These are phyloP conservation scores for Apiotrichum siamense DNA, from an alignment of 1,284 basidiomycete genomes.

Conservation along the genomic window DNA sequence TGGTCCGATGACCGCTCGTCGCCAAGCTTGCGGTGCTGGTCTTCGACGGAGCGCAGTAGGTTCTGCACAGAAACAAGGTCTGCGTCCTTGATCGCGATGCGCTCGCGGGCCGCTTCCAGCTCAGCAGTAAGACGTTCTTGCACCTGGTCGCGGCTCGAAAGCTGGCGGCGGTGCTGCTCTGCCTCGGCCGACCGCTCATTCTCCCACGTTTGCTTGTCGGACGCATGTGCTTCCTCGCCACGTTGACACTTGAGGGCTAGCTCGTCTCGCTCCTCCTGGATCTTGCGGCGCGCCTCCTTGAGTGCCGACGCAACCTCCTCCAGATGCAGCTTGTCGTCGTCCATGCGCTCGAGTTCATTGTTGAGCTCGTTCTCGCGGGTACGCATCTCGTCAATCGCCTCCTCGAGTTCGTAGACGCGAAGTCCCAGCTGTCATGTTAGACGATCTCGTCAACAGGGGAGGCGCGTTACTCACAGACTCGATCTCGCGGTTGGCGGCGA, in stretches of 20 bases:
- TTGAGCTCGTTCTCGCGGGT: slow-evolving; percentile 56
- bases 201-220: slow-evolving; percentile 41
- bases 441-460: too few relatives aligned
- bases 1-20: slow-evolving; percentile 74
- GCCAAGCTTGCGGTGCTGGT: slow-evolving; percentile 59
- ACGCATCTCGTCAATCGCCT: slow-evolving; percentile 57
- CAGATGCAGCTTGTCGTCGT: slow-evolving; percentile 59
- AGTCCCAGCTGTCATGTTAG: slow-evolving; percentile 36
- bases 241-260: slow-evolving; percentile 61
- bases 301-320: slow-evolving; percentile 65
- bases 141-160: slow-evolving; percentile 47
- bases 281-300: slow-evolving; percentile 59
- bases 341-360: slow-evolving; percentile 48
- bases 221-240: slow-evolving; percentile 43
- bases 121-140: slow-evolving; percentile 40
- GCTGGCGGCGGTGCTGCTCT: slow-evolving; percentile 40
- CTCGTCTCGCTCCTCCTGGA: slow-evolving; percentile 55
- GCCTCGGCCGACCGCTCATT: slow-evolving; percentile 48
- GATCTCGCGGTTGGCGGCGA: slow-evolving; percentile 62
- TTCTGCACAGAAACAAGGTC: slow-evolving; percentile 70
- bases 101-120: slow-evolving; percentile 48
- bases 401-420: slow-evolving; percentile 47
- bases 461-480: slow-evolving; percentile 56
- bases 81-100: slow-evolving; percentile 43
- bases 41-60: slow-evolving; percentile 57